Evolutionary conservation across 2,329 filamentous ascomycete species (phyloP).

Genomic region (Neofusicoccum cordaticola): DNA sequence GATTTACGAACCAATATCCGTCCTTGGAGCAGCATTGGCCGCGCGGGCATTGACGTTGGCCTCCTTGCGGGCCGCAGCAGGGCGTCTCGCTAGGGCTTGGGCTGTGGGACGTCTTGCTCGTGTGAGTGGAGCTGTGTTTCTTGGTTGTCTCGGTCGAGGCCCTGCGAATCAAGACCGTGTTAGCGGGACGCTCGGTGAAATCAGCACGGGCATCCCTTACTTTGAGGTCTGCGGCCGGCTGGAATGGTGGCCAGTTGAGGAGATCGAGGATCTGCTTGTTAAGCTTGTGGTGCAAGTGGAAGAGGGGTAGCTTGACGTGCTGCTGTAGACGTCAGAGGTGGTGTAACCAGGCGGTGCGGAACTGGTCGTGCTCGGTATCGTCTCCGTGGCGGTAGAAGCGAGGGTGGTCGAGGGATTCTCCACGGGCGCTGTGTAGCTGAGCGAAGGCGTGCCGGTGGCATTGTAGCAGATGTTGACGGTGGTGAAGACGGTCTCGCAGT

Average conservation of each 20-base stretch:
- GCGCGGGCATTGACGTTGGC: not conserved
- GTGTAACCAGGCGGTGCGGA: too few species aligned
- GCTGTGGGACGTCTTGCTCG: too few species aligned
- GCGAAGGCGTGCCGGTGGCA: not conserved
- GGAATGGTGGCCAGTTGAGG: not conserved
- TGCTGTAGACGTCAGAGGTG: not conserved
- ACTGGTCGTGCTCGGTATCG: too few species aligned
- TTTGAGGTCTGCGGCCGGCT: not conserved
- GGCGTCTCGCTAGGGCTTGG: not conserved
- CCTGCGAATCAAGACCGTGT: not conserved
- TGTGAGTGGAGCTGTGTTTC: not conserved
- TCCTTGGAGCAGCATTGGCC: not conserved
- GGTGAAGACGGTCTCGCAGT: not conserved
- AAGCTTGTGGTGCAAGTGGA: not conserved
- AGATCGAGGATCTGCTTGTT: too few species aligned
- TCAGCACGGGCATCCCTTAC: not conserved
- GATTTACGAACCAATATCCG: not conserved
- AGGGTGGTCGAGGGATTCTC: too few species aligned
- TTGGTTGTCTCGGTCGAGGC: not conserved
- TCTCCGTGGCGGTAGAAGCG: too few species aligned
- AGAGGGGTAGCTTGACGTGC: too few species aligned
- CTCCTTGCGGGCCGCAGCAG: not conserved
- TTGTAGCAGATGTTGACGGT: not conserved
- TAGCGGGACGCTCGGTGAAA: not conserved
- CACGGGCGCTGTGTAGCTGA: not conserved